Evolutionary conservation across 2,329 filamentous ascomycete genomes (phyloP), one percentile per base, ranked within the genome.

Genomic region (Diaporthe citriasiana): DNA sequence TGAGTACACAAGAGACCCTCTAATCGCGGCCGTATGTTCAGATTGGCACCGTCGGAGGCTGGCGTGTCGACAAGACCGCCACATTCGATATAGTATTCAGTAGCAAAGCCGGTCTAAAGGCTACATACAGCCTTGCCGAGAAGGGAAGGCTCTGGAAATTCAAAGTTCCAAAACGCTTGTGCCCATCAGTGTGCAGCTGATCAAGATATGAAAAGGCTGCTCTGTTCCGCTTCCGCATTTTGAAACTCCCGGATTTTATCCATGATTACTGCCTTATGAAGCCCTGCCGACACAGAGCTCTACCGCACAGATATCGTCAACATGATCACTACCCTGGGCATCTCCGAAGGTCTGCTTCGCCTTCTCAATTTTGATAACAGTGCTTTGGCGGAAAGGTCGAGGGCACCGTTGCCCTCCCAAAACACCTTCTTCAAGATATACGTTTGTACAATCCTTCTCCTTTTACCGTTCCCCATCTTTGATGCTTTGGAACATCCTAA

Each of bases 351-450:
- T 30, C 10, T 35, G 1, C 27, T 56, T 56, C 30, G 27, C 9
- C 1, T 8, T 2, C 17, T 56, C 30, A 12, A 15, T 35, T 30
- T 22, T 9, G 17, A 22, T 5, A 2, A 10, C 6, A 22, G 8
- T 35, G 53, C 27, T 35, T 56, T 50, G 17, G 4, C 45, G 22
- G 6, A 27, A n/a, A n/a, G n/a, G n/a, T 30, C 12, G 3, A 6
- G 1, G 1, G 9, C 19, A 12, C 53, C 53, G 35, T 4, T 5
- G 5, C 7, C 2, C 4, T 8, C 1, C 4, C 19, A 10, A 10
- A 35, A 56, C 35, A 22, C 53, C 4, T 35, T 56, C 27, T 56
- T 56, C 53, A 56, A 56, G 30, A 0, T 56, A 22, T 56, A 35
- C 30, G 27, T 33, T 13, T 19, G 53, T 35, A 6, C 45, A 9